A percentile compares a stretch with the other conserved stretches of the same genome.
phyloP scores from a whole-genome alignment of 441 rosid species.

The Metrosideros polymorpha region DNA sequence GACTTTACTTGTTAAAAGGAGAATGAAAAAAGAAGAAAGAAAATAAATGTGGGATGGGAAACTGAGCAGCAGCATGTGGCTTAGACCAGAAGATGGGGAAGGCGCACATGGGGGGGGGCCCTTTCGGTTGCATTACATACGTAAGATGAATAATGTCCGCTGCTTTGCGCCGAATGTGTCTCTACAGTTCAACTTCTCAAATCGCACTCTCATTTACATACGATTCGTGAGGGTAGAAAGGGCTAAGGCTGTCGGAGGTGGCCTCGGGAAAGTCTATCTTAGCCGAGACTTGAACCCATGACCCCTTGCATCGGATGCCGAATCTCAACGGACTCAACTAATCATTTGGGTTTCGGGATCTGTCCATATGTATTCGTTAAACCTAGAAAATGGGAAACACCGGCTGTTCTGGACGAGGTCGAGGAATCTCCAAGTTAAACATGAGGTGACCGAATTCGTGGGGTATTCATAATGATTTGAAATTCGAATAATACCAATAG shows the following conservation, averaged over 20 bases:
- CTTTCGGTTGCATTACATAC: no score
- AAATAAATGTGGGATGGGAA: background rate
- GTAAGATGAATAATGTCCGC: no score
- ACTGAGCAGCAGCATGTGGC: background rate
- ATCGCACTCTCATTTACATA: no score
- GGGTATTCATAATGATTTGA: background rate
- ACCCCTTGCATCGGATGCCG: no score
- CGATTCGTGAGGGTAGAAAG: no score
- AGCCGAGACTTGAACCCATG: background rate
- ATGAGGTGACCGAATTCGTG: background rate
- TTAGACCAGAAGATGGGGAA: background rate
- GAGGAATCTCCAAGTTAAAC: background rate
- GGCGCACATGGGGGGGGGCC: background rate
- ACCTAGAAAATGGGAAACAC: background rate
- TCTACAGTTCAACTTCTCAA: no score
- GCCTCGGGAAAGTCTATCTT: background rate
- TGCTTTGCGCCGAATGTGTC: no score
- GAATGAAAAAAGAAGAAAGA: background rate
- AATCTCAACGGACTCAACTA: background rate
- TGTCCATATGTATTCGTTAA: background rate
- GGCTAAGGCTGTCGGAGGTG: background rate
- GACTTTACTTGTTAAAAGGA: background rate
- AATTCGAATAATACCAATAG: background rate
- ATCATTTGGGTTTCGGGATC: background rate
- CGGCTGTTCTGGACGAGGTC: background rate